Evolutionary conservation across 768 basidiomycete species (phyloP).

Genomic region (Collybiopsis luxurians): DNA sequence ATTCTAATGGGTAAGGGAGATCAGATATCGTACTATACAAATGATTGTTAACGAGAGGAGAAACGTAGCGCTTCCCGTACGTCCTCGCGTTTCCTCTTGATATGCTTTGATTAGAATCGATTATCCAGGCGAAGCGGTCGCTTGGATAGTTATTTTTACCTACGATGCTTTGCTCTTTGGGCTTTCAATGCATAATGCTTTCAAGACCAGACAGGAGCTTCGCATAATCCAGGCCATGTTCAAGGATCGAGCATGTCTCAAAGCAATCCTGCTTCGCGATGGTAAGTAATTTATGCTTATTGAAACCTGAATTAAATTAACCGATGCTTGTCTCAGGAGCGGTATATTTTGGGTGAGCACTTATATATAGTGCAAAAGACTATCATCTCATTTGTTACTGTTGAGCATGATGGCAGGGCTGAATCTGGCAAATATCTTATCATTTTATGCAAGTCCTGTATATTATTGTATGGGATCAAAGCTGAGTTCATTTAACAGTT

Average conservation of each 20-base stretch:
- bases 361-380: too few species aligned
- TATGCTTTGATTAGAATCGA: too few species aligned
- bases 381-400: too few species aligned
- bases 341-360: background rate
- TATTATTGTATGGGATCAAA: background rate
- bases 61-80: background rate
- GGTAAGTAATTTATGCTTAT: background rate
- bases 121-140: background rate
- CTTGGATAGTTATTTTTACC: background rate
- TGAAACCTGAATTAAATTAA: too few species aligned
- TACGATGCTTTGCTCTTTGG: background rate
- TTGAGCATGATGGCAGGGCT: background rate
- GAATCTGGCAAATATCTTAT: background rate
- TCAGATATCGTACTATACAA: too few species aligned
- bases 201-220: too few species aligned
- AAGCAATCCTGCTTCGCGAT: slow-evolving; percentile 1
- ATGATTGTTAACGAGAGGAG: too few species aligned
- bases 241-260: background rate
- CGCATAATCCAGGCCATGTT: background rate
- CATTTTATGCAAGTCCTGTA: background rate
- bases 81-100: too few species aligned
- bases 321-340: too few species aligned
- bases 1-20: background rate
- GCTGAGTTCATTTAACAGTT: too few species aligned
- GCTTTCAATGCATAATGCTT: background rate